Conservation (phyloP, 169 alveolate genomes). For the Cryptosporidium andersoni region DNA sequence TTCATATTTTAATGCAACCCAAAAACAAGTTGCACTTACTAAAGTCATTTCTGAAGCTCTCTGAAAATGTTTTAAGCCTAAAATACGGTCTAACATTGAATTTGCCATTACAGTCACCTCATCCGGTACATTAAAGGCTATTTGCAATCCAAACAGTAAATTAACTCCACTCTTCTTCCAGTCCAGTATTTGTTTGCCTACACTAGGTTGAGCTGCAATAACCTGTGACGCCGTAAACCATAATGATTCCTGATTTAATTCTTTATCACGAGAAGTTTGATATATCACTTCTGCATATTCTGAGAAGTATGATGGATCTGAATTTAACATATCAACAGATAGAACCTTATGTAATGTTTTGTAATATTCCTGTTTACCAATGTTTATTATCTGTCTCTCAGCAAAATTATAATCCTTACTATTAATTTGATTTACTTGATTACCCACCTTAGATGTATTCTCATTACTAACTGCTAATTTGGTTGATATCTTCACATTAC, state of each 20-base stretch:
- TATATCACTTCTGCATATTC: slow-evolving; percentile 70
- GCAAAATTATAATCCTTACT: slow-evolving; percentile 16
- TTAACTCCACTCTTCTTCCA: slow-evolving; percentile 70
- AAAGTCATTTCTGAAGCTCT: slow-evolving; percentile 71
- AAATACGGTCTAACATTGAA: slow-evolving; percentile 69
- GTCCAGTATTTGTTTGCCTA: slow-evolving; percentile 61
- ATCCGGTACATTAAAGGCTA: slow-evolving; percentile 63
- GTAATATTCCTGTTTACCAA: slow-evolving; percentile 35
- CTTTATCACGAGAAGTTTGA: slow-evolving; percentile 63
- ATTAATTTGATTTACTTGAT: slow-evolving; percentile 4
- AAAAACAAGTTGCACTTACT: slow-evolving; percentile 68
- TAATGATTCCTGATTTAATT: slow-evolving; percentile 38
- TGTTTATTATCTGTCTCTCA: slow-evolving; percentile 40
- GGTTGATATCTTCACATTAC: too few species aligned
- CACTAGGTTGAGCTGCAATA: slow-evolving; percentile 67
- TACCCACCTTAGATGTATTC: slow-evolving; percentile 1
- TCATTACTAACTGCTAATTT: neutral
- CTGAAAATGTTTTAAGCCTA: slow-evolving; percentile 66
- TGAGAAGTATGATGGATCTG: slow-evolving; percentile 56
- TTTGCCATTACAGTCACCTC: slow-evolving; percentile 68
- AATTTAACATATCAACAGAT: slow-evolving; percentile 39
- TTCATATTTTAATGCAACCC: slow-evolving; percentile 64
- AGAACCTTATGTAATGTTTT: slow-evolving; percentile 48
- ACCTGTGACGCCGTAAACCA: slow-evolving; percentile 69
- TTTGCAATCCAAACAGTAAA: slow-evolving; percentile 54